These are phyloP conservation scores for Penicillium sclerotiorum DNA, from an alignment of 2,329 filamentous ascomycete genomes.

Conservation along the genomic window DNA sequence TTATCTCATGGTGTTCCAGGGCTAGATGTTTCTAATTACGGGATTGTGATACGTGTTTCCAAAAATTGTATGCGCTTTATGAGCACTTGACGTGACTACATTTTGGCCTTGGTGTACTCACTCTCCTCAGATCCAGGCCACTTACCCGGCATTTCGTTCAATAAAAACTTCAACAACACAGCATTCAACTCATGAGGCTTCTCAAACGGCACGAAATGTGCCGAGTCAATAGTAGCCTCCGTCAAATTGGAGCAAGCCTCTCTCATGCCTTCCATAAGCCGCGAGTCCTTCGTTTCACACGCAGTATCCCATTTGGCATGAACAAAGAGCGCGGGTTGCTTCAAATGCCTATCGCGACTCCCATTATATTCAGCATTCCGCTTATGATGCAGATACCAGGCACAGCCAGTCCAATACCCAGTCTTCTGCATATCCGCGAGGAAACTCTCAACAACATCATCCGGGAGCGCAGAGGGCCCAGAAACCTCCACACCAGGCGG, in stretches of 20 bases:
- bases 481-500: neutral
- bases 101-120: neutral
- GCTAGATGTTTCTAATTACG: too few relatives aligned
- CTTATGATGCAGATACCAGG: slow-evolving; percentile 50
- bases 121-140: neutral
- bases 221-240: neutral
- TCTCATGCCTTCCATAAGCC: slow-evolving; percentile 1
- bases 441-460: neutral
- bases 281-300: neutral
- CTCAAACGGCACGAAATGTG: neutral
- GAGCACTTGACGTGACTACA: too few relatives aligned
- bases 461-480: neutral
- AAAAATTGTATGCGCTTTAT: too few relatives aligned
- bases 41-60: too few relatives aligned
- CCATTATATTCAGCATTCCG: slow-evolving; percentile 47
- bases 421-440: slow-evolving; percentile 43
- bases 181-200: neutral
- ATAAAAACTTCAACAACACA: neutral
- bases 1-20: too few relatives aligned
- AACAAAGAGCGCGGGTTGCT: neutral
- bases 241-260: slow-evolving; percentile 1
- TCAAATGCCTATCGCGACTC: slow-evolving; percentile 40
- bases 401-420: slow-evolving; percentile 42
- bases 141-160: neutral
- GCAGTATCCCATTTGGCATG: neutral